Conservation (phyloP, 139 green algal genomes). For the Diplosphaera chodatii region DNA sequence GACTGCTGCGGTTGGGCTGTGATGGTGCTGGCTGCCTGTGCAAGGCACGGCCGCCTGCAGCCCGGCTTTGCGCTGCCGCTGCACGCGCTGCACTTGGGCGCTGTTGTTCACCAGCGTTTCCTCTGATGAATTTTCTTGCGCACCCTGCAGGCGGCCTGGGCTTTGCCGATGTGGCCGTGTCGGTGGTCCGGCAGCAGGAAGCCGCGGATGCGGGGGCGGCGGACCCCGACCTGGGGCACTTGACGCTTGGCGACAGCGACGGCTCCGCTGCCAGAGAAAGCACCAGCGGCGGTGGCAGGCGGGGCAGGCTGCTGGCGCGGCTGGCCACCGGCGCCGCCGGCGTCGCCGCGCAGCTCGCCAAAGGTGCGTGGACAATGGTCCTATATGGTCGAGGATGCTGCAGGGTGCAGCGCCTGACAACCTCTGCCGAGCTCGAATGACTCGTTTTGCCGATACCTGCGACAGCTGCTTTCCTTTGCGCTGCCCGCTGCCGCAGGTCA, state of each 20-base stretch:
- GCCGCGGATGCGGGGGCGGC: neutral
- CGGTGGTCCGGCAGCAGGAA: neutral
- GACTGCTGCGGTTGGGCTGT: too few relatives aligned
- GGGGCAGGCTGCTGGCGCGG: neutral
- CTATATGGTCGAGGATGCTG: neutral
- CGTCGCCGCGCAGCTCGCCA: neutral
- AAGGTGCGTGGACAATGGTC: neutral
- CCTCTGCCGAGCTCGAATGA: neutral
- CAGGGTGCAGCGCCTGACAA: neutral
- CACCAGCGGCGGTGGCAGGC: constrained; percentile 1
- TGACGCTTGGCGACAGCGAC: neutral
- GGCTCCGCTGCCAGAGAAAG: neutral
- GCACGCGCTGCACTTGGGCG: neutral
- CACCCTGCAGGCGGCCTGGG: constrained; percentile 27
- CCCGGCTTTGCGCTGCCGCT: too few relatives aligned
- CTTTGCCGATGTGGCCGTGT: constrained; percentile 34
- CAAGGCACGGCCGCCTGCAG: too few relatives aligned
- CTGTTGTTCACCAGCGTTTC: neutral
- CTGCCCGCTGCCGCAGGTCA: neutral
- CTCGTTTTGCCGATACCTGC: too few relatives aligned
- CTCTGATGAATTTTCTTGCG: neutral
- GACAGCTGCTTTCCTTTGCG: too few relatives aligned
- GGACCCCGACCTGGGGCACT: neutral
- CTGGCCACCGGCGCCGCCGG: neutral
- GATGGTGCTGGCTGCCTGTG: too few relatives aligned